A percentile compares a stretch with the other conserved stretches of the same genome.
phyloP scores from a whole-genome alignment of 23 red algal species.

The Gracilaria gracilis region DNA sequence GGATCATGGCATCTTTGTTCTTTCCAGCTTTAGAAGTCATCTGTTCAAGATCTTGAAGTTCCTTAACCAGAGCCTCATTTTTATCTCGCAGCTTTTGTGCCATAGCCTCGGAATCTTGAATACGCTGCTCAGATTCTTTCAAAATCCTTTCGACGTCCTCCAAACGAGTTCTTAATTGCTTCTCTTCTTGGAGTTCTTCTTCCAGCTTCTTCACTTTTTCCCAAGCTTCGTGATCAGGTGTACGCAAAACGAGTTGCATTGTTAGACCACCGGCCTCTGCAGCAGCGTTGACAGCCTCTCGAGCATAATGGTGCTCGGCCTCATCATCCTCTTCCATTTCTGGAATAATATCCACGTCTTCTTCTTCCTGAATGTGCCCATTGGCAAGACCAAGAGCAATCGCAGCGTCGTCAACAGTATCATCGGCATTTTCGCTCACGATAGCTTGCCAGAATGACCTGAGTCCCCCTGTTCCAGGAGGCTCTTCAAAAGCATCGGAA shows the following conservation, averaged over 20 bases:
- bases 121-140: constrained; percentile 28
- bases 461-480: constrained; percentile 3
- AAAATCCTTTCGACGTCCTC: constrained; percentile 36
- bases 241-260: constrained; percentile 26
- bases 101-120: constrained; percentile 16
- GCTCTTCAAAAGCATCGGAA: not conserved
- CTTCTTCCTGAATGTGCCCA: constrained; percentile 29
- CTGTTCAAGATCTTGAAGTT: constrained; percentile 65
- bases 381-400: constrained; percentile 52
- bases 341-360: constrained; percentile 14
- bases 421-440: constrained; percentile 68
- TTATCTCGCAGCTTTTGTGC: constrained; percentile 16
- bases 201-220: constrained; percentile 20
- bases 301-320: constrained; percentile 31
- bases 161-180: constrained; percentile 7
- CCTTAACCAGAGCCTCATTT: constrained; percentile 60
- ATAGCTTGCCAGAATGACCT: constrained; percentile 62
- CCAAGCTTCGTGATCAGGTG: constrained; percentile 53
- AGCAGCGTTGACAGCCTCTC: constrained; percentile 49
- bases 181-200: constrained; percentile 33
- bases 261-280: constrained; percentile 49
- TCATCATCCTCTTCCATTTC: constrained; percentile 32
- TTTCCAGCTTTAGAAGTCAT: constrained; percentile 46
- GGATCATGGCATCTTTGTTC: constrained; percentile 78
- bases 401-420: constrained; percentile 73